Conservation (phyloP, 129 eudicot species). For the Flaveria robusta region DNA sequence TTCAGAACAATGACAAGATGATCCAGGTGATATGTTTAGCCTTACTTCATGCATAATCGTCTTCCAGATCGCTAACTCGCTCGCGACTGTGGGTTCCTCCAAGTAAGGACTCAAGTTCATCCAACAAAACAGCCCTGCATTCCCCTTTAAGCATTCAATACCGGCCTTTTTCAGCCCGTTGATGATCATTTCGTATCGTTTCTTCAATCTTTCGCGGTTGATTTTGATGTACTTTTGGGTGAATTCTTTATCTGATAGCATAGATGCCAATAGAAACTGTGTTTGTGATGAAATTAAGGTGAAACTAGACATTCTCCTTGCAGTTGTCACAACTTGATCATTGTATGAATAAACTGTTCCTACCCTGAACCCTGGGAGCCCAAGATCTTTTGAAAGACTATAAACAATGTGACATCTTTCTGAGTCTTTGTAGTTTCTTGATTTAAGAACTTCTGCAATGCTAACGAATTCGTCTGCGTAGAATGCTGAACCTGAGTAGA, state of each 20-base stretch:
- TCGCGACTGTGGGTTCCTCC: conserved; percentile 45
- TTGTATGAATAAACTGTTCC: conserved; percentile 89
- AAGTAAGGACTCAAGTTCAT: conserved; percentile 74
- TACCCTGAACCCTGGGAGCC: conserved; percentile 87
- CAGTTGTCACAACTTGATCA: conserved; percentile 77
- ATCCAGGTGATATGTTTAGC: conserved; percentile 86
- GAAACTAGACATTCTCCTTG: conserved; percentile 96
- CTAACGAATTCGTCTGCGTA: conserved; percentile 64
- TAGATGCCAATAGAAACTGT: conserved; percentile 70
- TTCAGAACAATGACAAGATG: conserved; percentile 89
- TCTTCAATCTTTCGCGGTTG: conserved; percentile 67
- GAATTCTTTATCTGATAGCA: conserved; percentile 65
- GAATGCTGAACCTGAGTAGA: conserved; percentile 95
- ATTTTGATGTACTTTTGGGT: conserved; percentile 60
- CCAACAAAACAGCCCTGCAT: conserved; percentile 97
- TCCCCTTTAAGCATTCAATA: conserved; percentile 76
- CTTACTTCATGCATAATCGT: conserved; percentile 61
- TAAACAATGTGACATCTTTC: conserved; percentile 92
- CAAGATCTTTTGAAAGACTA: conserved; percentile 87
- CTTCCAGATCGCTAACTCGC: conserved; percentile 71
- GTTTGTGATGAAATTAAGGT: conserved; percentile 91
- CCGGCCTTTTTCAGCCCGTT: conserved; percentile 71
- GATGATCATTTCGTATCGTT: conserved; percentile 64
- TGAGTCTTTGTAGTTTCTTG: conserved; percentile 52
- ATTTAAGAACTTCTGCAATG: conserved; percentile 69